A percentile compares a stretch with the other conserved stretches of the same genome.
phyloP scores from a whole-genome alignment of 495 filamentous ascomycete species.

The Tuber aestivum region DNA sequence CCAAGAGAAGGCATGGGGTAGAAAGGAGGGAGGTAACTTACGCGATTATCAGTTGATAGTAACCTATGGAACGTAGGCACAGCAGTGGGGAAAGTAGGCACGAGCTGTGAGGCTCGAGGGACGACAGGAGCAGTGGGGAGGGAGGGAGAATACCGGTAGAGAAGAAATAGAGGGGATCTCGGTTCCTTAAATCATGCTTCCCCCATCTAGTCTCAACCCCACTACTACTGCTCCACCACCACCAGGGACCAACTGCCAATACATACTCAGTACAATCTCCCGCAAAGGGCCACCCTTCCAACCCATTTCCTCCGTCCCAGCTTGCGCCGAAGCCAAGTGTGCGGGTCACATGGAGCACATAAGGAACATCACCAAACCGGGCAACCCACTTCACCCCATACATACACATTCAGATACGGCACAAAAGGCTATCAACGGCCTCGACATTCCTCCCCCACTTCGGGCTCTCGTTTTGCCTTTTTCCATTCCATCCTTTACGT shows the following conservation, averaged over 20 bases:
- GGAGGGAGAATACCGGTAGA: background rate
- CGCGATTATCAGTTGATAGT: background rate
- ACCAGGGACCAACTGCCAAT: background rate
- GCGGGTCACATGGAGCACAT: background rate
- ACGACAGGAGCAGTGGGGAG: background rate
- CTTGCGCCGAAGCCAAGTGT: background rate
- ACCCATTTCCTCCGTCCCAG: background rate
- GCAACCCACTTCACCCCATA: background rate
- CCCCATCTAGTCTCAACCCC: background rate
- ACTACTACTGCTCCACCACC: background rate
- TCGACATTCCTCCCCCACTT: background rate
- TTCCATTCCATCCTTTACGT: background rate
- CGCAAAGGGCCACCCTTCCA: background rate
- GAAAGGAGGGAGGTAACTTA: background rate
- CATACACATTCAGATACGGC: background rate
- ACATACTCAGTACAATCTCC: background rate
- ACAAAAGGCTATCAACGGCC: constrained; percentile 2
- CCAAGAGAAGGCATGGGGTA: background rate
- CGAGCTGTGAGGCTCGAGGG: background rate
- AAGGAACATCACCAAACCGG: background rate
- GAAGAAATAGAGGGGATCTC: background rate
- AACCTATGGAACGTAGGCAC: background rate
- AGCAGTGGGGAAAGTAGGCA: background rate
- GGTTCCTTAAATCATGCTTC: background rate
- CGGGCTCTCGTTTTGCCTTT: background rate